Conservation (phyloP, 208 protist genomes). For the Trypanosoma grayi region DNA sequence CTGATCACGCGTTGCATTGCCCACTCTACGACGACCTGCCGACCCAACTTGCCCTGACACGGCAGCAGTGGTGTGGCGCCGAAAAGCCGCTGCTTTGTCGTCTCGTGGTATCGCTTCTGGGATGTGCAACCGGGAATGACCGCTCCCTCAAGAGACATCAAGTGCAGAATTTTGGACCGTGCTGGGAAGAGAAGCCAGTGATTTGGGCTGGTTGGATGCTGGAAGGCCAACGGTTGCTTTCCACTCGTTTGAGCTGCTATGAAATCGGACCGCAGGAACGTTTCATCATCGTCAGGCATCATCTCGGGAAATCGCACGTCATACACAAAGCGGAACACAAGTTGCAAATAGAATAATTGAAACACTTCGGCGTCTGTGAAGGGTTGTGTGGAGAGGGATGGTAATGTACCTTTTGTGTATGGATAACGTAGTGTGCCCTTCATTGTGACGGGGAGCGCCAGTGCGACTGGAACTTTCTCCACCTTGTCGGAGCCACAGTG, state of each 20-base stretch:
- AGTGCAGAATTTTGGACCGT: slow-evolving; percentile 39
- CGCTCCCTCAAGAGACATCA: slow-evolving; percentile 58
- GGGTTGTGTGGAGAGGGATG: slow-evolving; percentile 46
- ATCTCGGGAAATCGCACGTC: slow-evolving; percentile 60
- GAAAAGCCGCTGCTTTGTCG: slow-evolving; percentile 44
- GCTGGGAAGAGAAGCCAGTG: slow-evolving; percentile 64
- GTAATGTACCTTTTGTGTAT: background rate
- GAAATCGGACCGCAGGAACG: slow-evolving; percentile 44
- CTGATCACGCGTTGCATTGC: slow-evolving; percentile 42
- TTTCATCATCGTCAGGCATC: slow-evolving; percentile 17
- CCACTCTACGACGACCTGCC: slow-evolving; percentile 42
- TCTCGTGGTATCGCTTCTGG: slow-evolving; percentile 27
- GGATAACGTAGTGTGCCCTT: slow-evolving; percentile 27
- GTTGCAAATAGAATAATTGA: slow-evolving; percentile 82
- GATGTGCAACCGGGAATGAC: slow-evolving; percentile 64
- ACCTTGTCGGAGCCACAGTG: background rate
- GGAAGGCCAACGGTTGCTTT: slow-evolving; percentile 46
- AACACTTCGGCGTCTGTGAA: slow-evolving; percentile 86
- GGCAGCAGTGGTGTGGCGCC: slow-evolving; percentile 35
- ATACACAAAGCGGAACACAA: slow-evolving; percentile 74
- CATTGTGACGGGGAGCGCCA: slow-evolving; percentile 22
- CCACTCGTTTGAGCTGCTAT: slow-evolving; percentile 38
- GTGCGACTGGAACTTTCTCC: slow-evolving; percentile 24
- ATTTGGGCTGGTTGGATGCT: slow-evolving; percentile 38
- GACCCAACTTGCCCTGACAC: slow-evolving; percentile 43